Base-by-base conservation (phyloP, 2,329 filamentous ascomycete genomes). In the Nigrograna mackinnonii region DNA sequence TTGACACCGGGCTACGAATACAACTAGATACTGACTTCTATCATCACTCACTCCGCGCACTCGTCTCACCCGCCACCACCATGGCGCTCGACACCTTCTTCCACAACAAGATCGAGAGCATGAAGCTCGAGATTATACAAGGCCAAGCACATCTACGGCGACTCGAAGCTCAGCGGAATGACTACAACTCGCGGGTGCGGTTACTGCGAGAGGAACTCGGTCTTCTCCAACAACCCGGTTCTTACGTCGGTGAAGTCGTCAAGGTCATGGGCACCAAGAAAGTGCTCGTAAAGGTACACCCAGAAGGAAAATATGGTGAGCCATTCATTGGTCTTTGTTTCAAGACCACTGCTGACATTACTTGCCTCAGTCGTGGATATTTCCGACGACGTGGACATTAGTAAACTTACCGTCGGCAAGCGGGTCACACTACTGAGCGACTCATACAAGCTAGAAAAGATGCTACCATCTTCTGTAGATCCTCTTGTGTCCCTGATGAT, bases 211-310 rank as follows among this genome's bases (percentile, higher is more conserved):
- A 99, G 76, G 94, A 99, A 78, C 82, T 99, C 17, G 94, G 94
- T 39, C 78, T 99, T 62, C 78, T 99, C 53, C 94, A 99, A 74
- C 94, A 99, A 71, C 94, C 94, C 3, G 94, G 94, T 30, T 97
- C 92, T 16, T 99, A 99, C 67, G 94, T 99, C 22, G 94, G 94
- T 46, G 94, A 99, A 75, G 94, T 99, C n/a, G 94, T 99, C 67
- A 99, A 97, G 80, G 94, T 97, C 44, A 99, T 99, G 94, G 86
- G 92, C 67, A 99, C 94, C 43, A 99, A 99, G 78, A 97, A 99
- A 79, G 91, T 99, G 38, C 79, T 99, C 45, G 94, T 99, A 59
- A 99, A 99, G 77, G 94, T 99, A 61, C 94, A 99, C 72, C 94
- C 94, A 7, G 94, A 99, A 73, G 94, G 94, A 64, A 99, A 99